Conservation (phyloP, 164 flowering plant species). For the Warburgia ugandensis region DNA sequence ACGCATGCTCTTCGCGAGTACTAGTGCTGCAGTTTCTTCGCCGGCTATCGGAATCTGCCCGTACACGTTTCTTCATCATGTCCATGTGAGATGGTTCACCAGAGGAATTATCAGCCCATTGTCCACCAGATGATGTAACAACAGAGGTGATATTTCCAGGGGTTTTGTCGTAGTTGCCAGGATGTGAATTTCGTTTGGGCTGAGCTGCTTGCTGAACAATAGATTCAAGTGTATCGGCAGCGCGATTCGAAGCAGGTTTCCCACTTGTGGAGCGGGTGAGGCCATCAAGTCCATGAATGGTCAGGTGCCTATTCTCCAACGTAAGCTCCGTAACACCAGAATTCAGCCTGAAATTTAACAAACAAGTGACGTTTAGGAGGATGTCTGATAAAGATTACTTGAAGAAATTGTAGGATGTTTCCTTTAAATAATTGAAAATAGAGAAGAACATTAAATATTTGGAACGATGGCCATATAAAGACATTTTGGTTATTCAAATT, state of each 20-base stretch:
- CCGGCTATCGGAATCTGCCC: constrained; percentile 15
- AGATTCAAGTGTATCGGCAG: constrained; percentile 60
- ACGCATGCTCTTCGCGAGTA: constrained; percentile 6
- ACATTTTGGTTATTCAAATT: too few species aligned
- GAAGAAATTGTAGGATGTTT: too few species aligned
- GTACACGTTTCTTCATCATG: constrained; percentile 19
- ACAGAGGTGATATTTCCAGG: constrained; percentile 11
- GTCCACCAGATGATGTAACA: constrained; percentile 25
- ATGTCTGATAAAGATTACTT: too few species aligned
- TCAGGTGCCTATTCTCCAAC: constrained; percentile 66
- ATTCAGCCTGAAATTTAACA: constrained; percentile 21
- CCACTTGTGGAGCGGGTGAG: constrained; percentile 14
- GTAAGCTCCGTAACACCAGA: constrained; percentile 47
- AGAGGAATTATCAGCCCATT: constrained; percentile 14
- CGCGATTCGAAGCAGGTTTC: constrained; percentile 29
- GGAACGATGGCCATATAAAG: too few species aligned
- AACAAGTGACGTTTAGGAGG: too few species aligned
- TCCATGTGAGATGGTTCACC: constrained; percentile 2
- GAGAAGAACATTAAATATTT: too few species aligned
- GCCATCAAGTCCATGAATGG: constrained; percentile 51
- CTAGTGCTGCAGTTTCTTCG: constrained; percentile 4
- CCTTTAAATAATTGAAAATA: too few species aligned
- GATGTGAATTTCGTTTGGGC: not conserved
- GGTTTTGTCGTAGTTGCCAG: not conserved
- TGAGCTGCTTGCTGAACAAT: constrained; percentile 57